phyloP scores from a whole-genome alignment of 768 basidiomycete species.

The Lactarius hatsudake region DNA sequence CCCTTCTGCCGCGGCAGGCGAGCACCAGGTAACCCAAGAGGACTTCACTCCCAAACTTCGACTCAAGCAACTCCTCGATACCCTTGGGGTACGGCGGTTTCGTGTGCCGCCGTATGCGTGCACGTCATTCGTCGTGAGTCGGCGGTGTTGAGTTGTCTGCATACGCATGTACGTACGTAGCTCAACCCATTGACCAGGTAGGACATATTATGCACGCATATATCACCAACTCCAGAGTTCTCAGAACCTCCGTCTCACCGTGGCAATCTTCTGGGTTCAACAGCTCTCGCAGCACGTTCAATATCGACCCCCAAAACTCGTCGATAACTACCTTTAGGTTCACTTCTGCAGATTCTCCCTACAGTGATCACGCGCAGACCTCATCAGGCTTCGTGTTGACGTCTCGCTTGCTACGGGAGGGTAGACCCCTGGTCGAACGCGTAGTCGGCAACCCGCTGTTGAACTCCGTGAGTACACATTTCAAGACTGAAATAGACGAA shows the following conservation, averaged over 20 bases:
- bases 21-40: neutral
- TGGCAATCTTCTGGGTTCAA: neutral
- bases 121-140: constrained; percentile 19
- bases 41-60: constrained; percentile 3
- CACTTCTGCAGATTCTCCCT: neutral
- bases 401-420: neutral
- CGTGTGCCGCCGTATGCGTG: constrained; percentile 16
- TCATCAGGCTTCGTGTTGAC: neutral
- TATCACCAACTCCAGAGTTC: neutral
- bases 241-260: neutral
- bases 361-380: neutral
- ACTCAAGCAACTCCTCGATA: constrained; percentile 4
- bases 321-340: constrained; percentile 1
- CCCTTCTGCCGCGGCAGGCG: neutral
- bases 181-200: neutral
- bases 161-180: too few species aligned
- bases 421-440: neutral
- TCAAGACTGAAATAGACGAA: neutral
- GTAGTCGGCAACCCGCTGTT: neutral
- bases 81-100: neutral
- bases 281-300: neutral
- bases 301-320: neutral
- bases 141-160: neutral
- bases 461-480: neutral
- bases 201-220: constrained; percentile 17